These are phyloP conservation scores for Hypholoma sublateritium DNA, from an alignment of 768 basidiomycete species.

Conservation along the genomic window DNA sequence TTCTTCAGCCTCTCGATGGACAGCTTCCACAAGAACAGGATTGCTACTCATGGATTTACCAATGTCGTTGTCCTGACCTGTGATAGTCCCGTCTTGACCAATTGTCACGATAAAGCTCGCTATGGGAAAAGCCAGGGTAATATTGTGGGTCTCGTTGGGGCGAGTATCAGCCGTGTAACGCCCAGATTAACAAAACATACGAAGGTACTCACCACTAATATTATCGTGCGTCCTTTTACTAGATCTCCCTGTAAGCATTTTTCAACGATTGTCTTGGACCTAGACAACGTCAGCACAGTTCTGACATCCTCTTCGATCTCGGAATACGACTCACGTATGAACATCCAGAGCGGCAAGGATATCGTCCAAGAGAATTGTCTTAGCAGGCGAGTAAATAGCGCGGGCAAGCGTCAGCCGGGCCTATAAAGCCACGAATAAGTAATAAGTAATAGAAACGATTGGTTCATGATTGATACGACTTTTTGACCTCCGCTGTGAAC, in stretches of 20 bases:
- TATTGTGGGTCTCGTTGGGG: conserved; percentile 37
- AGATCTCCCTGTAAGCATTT: conserved; percentile 78
- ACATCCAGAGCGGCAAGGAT: conserved; percentile 64
- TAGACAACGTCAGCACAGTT: neutral
- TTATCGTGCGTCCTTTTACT: conserved; percentile 69
- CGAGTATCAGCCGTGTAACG: neutral
- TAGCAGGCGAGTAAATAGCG: conserved; percentile 48
- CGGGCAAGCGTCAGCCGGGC: conserved; percentile 47
- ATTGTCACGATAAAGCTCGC: conserved; percentile 57
- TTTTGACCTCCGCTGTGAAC: conserved; percentile 39
- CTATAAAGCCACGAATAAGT: conserved; percentile 39
- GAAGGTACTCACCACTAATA: conserved; percentile 58
- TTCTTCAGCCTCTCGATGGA: conserved; percentile 27
- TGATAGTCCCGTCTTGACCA: conserved; percentile 49
- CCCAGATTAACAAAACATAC: neutral
- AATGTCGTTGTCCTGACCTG: conserved; percentile 43
- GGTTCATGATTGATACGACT: conserved; percentile 14
- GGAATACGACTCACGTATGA: conserved; percentile 19
- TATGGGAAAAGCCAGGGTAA: conserved; percentile 48
- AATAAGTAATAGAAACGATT: conserved; percentile 25
- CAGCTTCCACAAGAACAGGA: conserved; percentile 30
- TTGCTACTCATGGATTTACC: conserved; percentile 43
- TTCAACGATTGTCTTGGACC: conserved; percentile 44
- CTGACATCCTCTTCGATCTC: neutral
- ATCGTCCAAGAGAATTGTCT: conserved; percentile 71